phyloP scores from a whole-genome alignment of 1,284 basidiomycete species.

The Microbotryum intermedium region DNA sequence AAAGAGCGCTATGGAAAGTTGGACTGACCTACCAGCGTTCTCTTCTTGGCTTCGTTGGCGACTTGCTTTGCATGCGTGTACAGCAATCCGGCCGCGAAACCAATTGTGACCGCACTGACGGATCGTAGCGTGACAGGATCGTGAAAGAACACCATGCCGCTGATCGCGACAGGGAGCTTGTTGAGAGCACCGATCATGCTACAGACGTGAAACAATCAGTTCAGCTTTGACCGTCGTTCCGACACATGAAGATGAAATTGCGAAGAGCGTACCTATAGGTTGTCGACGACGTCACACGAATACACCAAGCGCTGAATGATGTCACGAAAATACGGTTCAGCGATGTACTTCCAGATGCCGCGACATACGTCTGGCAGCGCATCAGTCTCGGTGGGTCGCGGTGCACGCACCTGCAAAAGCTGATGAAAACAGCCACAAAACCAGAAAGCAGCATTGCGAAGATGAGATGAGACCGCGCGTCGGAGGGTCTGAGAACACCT shows the following conservation, averaged over 20 bases:
- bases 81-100: constrained; percentile 70
- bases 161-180: constrained; percentile 92
- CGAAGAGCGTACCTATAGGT: background rate
- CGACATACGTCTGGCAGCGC: no score
- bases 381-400: no score
- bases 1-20: no score
- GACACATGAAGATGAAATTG: background rate
- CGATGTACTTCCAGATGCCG: no score
- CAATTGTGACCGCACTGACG: constrained; percentile 76
- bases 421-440: background rate
- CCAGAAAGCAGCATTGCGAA: background rate
- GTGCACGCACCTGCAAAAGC: background rate
- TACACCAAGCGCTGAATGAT: background rate
- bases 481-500: background rate
- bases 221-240: background rate
- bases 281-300: constrained; percentile 3
- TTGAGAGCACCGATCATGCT: constrained; percentile 98
- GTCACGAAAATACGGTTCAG: no score
- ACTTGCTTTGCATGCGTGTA: constrained; percentile 2
- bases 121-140: constrained; percentile 78
- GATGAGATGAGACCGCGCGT: background rate
- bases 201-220: constrained; percentile 1
- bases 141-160: constrained; percentile 71
- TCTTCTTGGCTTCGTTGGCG: constrained; percentile 1
- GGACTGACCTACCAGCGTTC: background rate